Base-by-base conservation (phyloP, 2,329 filamentous ascomycete species). In the Arthrinium phaeospermum region DNA sequence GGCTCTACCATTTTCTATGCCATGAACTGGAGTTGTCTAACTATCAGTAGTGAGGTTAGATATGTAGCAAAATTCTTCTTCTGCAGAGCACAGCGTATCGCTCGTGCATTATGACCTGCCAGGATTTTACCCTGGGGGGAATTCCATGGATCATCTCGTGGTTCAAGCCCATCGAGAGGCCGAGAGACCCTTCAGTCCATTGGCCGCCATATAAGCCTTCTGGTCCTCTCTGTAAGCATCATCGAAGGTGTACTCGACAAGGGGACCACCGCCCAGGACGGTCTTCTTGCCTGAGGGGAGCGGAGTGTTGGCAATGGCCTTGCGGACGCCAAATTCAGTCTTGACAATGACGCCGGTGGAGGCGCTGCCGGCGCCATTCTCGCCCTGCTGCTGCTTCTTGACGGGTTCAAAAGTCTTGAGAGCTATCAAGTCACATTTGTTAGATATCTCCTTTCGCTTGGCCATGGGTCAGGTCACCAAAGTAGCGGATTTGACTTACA, bases 111-210 rank as follows among this genome's bases (percentile, higher is more conserved):
- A 41, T 37, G 57, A 22, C 8, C 57, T 41, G 30, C 27, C 14
- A 61, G 34, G 24, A 16, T 16, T 30, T 19, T n/a, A 22, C 53
- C 19, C 2, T 7, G 37, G 30, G 8, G 34, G 14, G 14, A 41
- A 41, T 41, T 41, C 14, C 27, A 30, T 34, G 27, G 27, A 22
- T 34, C 16, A 19, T 34, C 27, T 57, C 27, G 34, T 30, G 24
- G 51, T 34, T 64, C 34, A 64, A 64, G 57, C 34, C 57, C 57
- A 64, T 41, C 57, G 30, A 22, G 57, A 64, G 13, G 57, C 57
- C 10, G 57, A 64, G 7, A 64, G 34, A 8, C 57, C 57, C 12
- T 64, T n/a, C 22, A 64, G 13, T 1, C 34, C 57, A 64, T 64
- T 64, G 34, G 57, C 57, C 34, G 41, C 6, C 57, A 64, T 64